These are phyloP conservation scores for Penicillium daleae DNA, from an alignment of 495 filamentous ascomycete genomes.

Conservation along the genomic window DNA sequence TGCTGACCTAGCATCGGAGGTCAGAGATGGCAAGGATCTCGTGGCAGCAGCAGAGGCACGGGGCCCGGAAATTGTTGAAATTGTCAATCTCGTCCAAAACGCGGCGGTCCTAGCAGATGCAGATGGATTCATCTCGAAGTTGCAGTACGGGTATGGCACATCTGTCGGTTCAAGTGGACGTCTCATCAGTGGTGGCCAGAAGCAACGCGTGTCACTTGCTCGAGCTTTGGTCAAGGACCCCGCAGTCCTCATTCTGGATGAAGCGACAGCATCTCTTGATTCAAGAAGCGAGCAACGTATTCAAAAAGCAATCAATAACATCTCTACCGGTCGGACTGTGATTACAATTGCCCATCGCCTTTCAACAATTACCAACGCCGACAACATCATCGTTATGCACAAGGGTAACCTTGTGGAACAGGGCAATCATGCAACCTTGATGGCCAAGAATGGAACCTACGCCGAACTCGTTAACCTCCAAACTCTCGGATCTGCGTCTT, in stretches of 20 bases:
- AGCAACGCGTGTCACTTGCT: conserved; percentile 69
- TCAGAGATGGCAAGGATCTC: conserved; percentile 42
- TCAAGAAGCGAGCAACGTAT: conserved; percentile 57
- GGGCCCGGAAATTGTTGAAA: conserved; percentile 38
- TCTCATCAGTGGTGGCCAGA: conserved; percentile 65
- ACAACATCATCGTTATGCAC: conserved; percentile 67
- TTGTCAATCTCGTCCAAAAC: conserved; percentile 42
- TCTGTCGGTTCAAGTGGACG: conserved; percentile 58
- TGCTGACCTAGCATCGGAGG: conserved; percentile 34
- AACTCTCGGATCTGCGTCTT: conserved; percentile 34
- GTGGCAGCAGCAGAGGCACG: conserved; percentile 34
- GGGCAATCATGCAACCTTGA: conserved; percentile 50
- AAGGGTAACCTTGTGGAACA: conserved; percentile 60
- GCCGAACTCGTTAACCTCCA: conserved; percentile 50
- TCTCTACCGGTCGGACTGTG: conserved; percentile 49
- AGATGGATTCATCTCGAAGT: conserved; percentile 44
- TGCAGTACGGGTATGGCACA: conserved; percentile 57
- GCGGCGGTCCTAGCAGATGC: conserved; percentile 50
- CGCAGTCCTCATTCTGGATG: conserved; percentile 80
- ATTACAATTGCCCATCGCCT: conserved; percentile 54
- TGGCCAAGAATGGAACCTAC: conserved; percentile 48
- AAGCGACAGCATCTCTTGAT: conserved; percentile 69
- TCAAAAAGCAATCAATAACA: conserved; percentile 52
- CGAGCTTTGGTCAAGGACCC: conserved; percentile 76
- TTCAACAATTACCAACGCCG: conserved; percentile 58